Conservation (phyloP, 2,329 filamentous ascomycete genomes). For the Trichoderma pleuroti region DNA sequence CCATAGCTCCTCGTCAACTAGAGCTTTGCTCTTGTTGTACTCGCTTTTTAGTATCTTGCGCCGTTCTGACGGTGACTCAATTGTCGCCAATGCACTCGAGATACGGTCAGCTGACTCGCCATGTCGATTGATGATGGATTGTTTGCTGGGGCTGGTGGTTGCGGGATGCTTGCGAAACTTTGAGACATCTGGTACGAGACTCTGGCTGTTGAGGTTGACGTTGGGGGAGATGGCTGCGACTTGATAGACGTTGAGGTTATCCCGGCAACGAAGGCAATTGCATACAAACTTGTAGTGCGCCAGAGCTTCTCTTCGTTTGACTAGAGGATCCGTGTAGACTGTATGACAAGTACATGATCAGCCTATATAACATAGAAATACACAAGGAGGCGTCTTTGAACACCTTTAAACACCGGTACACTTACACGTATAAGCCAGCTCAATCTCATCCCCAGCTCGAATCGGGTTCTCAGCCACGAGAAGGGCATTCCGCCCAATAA, state of each 20-base stretch:
- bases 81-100: slow-evolving; percentile 25
- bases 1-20: slow-evolving; percentile 37
- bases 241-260: slow-evolving; percentile 53
- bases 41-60: slow-evolving; percentile 22
- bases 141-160: slow-evolving; percentile 21
- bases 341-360: background rate
- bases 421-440: slow-evolving; percentile 60
- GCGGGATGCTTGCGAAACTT: slow-evolving; percentile 30
- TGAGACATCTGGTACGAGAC: slow-evolving; percentile 41
- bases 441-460: slow-evolving; percentile 51
- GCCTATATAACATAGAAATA: background rate
- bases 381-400: background rate
- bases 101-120: slow-evolving; percentile 30
- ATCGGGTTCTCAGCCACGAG: slow-evolving; percentile 51
- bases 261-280: slow-evolving; percentile 46
- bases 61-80: slow-evolving; percentile 30
- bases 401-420: background rate
- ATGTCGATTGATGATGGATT: slow-evolving; percentile 20
- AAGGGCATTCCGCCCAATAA: slow-evolving; percentile 48
- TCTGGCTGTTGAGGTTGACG: slow-evolving; percentile 43
- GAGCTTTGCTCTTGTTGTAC: slow-evolving; percentile 26
- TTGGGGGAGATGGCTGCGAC: slow-evolving; percentile 39
- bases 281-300: slow-evolving; percentile 52
- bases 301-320: slow-evolving; percentile 42
- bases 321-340: slow-evolving; percentile 49